phyloP scores from a whole-genome alignment of 192 early-diverging fungal genomes.

The Helicostylum pulchrum region DNA sequence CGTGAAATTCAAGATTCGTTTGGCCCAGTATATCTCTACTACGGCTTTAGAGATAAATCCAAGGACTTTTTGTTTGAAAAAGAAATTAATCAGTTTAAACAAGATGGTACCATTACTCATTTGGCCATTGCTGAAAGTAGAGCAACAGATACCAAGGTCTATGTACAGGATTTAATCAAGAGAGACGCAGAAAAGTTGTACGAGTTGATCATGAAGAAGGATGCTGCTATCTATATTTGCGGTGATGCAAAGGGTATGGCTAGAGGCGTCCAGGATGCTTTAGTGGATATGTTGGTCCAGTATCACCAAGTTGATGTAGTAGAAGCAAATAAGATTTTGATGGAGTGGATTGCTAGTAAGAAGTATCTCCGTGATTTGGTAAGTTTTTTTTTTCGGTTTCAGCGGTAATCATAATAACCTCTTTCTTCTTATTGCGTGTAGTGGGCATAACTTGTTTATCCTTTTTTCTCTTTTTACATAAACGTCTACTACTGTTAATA shows the following conservation, averaged over 20 bases:
- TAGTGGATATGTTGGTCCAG: constrained; percentile 61
- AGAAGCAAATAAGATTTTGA: constrained; percentile 56
- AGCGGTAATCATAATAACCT: too few species aligned
- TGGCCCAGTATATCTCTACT: constrained; percentile 70
- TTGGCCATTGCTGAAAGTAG: constrained; percentile 70
- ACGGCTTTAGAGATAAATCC: constrained; percentile 71
- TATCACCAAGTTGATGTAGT: constrained; percentile 42
- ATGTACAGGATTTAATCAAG: constrained; percentile 84
- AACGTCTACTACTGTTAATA: too few species aligned
- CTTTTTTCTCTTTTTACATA: too few species aligned
- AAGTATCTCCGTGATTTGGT: constrained; percentile 65
- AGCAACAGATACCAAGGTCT: constrained; percentile 59
- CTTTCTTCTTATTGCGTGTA: too few species aligned
- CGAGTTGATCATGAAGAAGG: constrained; percentile 53
- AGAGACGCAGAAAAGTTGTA: constrained; percentile 52
- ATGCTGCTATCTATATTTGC: constrained; percentile 74
- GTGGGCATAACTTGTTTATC: too few species aligned
- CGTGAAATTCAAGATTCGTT: constrained; percentile 38
- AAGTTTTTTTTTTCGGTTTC: not conserved
- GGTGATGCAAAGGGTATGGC: constrained; percentile 90
- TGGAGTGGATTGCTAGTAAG: constrained; percentile 58
- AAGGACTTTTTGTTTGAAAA: constrained; percentile 70
- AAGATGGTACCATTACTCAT: constrained; percentile 52
- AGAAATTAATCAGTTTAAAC: constrained; percentile 52
- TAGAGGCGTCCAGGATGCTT: constrained; percentile 75